Percentiles rank a stretch among this genome's conserved stretches.
phyloP scores from a whole-genome alignment of 78 protist genomes.

The Dictyostelium capitatum region DNA sequence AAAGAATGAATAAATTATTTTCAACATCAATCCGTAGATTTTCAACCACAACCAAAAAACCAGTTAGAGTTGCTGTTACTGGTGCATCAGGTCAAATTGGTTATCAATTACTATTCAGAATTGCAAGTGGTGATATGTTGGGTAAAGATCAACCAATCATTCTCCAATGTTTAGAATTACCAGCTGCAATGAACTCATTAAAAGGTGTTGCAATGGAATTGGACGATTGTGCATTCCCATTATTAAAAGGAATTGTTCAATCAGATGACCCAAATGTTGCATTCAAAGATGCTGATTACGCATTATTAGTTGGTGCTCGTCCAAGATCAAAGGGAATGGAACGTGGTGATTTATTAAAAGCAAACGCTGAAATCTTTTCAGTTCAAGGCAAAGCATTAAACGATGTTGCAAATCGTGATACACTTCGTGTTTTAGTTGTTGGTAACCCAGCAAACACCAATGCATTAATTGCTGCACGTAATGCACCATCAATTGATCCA shows the following conservation, averaged over 20 bases:
- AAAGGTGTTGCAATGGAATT: slow-evolving; percentile 86
- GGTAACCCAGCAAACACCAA: slow-evolving; percentile 99
- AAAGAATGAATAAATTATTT: slow-evolving; percentile 14
- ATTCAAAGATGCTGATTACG: slow-evolving; percentile 85
- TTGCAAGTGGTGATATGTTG: slow-evolving; percentile 86
- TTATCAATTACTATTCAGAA: slow-evolving; percentile 75
- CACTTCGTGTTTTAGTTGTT: slow-evolving; percentile 91
- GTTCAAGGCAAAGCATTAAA: slow-evolving; percentile 90
- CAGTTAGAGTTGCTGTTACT: slow-evolving; percentile 81
- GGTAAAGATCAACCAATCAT: slow-evolving; percentile 89
- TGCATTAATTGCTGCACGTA: slow-evolving; percentile 81
- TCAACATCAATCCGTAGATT: not conserved
- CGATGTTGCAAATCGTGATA: slow-evolving; percentile 66
- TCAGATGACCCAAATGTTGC: slow-evolving; percentile 68
- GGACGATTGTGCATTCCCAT: slow-evolving; percentile 87
- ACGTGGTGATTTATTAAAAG: slow-evolving; percentile 74
- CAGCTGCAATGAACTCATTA: slow-evolving; percentile 82
- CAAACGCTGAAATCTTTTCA: slow-evolving; percentile 93
- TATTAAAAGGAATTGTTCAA: slow-evolving; percentile 80
- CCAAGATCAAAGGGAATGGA: slow-evolving; percentile 94
- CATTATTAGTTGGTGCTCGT: slow-evolving; percentile 94
- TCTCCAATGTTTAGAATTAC: slow-evolving; percentile 80
- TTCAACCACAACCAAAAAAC: slow-evolving; percentile 25
- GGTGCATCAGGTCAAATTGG: slow-evolving; percentile 87
- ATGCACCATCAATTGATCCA: slow-evolving; percentile 87